Base-by-base conservation (phyloP, 495 filamentous ascomycete genomes). In the Chaetomium fimeti region DNA sequence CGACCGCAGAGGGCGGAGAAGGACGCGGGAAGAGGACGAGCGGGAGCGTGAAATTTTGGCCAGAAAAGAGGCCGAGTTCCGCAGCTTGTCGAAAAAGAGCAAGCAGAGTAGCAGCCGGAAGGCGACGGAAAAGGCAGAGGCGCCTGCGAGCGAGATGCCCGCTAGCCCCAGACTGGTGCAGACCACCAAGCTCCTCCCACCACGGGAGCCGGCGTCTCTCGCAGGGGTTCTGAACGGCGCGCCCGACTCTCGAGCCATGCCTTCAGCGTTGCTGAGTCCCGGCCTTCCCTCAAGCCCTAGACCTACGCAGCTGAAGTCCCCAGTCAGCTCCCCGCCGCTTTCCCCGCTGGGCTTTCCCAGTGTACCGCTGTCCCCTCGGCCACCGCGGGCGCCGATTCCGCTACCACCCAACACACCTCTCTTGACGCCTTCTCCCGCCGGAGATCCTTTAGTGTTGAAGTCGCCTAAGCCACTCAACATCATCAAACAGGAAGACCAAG, bases 11-110 rank as follows among this genome's bases (percentile, higher is more conserved):
- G 92, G 92, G n/a, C 83, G 92, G 40, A 82, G 91, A 67, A 91
- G 88, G 68, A 97, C 92, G 0, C 84, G 92, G 63, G 91, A 92
- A 71, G 92, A 94, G 57, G 92, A 97, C 70, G 92, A 97, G 65
- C 80, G 81, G 60, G 85, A 92, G 55, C 86, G 92, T 43, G 91
- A 92, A 74, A 82, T 84, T 8, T 71, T 87, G 11, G 79, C 87
- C 18, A 71, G 78, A 59, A 84, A 83, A 68, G 89, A 93, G 62
- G 78, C 84, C 22, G 86, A 88, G 65, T 72, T 79, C 49, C 81
- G 84, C 57, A 91, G 86, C 75, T 71, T 81, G 47, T 92, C 87
- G 8, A 87, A 85, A 73, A 88, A 87, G 71, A 83, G 82, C 67
- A 81, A 77, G 74, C 85, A 85, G 67, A 82, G 81, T 54, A 75